Percentiles rank a stretch among this genome's conserved stretches.
Evolutionary conservation across 2,329 filamentous ascomycete species (phyloP).

Genomic region (Fusarium hostae): DNA sequence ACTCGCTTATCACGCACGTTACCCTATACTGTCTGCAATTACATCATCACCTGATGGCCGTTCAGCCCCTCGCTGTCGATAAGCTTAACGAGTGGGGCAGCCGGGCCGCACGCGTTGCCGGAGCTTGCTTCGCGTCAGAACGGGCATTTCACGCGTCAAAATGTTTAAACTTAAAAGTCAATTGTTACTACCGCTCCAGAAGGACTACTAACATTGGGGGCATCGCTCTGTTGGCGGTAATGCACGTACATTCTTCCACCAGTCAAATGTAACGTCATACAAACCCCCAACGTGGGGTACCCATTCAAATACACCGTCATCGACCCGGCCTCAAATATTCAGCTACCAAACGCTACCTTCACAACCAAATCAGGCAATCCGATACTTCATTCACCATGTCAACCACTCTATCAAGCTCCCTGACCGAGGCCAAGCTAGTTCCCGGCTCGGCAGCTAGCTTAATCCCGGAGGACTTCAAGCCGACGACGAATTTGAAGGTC

Average conservation of each 20-base stretch:
- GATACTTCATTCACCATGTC: constrained; percentile 25
- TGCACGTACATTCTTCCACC: constrained; percentile 23
- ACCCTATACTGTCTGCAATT: background rate
- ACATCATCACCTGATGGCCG: background rate
- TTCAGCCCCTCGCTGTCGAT: background rate
- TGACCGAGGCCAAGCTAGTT: constrained; percentile 53
- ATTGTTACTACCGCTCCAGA: too few relatives aligned
- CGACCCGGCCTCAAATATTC: constrained; percentile 7
- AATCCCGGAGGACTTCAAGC: constrained; percentile 56
- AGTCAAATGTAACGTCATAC: constrained; percentile 24
- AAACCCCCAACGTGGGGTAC: constrained; percentile 36
- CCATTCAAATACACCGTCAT: constrained; percentile 33
- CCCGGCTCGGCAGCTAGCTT: constrained; percentile 54
- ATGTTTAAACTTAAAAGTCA: background rate
- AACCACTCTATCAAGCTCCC: constrained; percentile 43
- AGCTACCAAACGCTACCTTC: background rate
- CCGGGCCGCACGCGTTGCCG: background rate
- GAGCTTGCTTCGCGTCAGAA: background rate
- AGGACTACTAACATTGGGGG: constrained; percentile 12
- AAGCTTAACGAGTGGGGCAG: constrained; percentile 11
- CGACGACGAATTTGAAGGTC: constrained; percentile 54
- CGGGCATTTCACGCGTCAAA: background rate
- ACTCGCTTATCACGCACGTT: too few relatives aligned
- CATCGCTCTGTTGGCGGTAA: background rate
- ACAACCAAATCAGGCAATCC: background rate